Conservation (phyloP, 352 stramenopile genomes). For the Globisporangium lucens region DNA sequence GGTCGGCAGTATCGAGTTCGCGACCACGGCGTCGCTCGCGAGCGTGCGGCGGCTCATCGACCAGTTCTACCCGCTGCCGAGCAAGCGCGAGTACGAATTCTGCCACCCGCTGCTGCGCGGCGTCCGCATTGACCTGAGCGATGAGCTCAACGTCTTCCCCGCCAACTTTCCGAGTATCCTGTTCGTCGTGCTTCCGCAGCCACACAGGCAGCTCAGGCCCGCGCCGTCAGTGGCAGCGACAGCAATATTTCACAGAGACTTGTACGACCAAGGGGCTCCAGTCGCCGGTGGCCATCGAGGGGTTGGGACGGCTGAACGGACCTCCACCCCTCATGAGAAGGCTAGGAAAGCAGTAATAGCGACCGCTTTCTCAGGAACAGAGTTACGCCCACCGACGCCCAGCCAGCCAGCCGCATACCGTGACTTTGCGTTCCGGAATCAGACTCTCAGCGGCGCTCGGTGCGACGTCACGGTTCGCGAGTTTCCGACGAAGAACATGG, state of each 20-base stretch:
- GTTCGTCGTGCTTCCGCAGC: slow-evolving; percentile 6
- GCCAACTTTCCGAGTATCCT: slow-evolving; percentile 14
- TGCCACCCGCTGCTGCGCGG: slow-evolving; percentile 15
- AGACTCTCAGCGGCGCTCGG: slow-evolving; percentile 2
- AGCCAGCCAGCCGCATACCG: slow-evolving; percentile 8
- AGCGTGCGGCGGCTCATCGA: slow-evolving; percentile 25
- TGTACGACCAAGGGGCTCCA: not conserved
- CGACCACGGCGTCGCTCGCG: slow-evolving; percentile 23
- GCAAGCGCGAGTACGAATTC: slow-evolving; percentile 27
- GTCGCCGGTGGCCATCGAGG: not conserved
- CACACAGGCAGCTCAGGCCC: not conserved
- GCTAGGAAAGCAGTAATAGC: not conserved
- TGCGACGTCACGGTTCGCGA: slow-evolving; percentile 12
- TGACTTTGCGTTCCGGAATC: slow-evolving; percentile 3
- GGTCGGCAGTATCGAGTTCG: slow-evolving; percentile 26
- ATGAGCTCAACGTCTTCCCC: slow-evolving; percentile 12
- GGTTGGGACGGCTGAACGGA: not conserved
- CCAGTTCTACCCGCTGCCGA: slow-evolving; percentile 30
- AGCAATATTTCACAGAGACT: not conserved
- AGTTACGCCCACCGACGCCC: not conserved
- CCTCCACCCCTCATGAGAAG: not conserved
- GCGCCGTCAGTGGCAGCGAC: not conserved
- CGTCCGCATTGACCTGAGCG: slow-evolving; percentile 11
- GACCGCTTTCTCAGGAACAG: not conserved
- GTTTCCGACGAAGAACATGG: slow-evolving; percentile 3